Base-by-base conservation (phyloP, 192 early-diverging fungal genomes). In the Allomyces macrogynus region DNA sequence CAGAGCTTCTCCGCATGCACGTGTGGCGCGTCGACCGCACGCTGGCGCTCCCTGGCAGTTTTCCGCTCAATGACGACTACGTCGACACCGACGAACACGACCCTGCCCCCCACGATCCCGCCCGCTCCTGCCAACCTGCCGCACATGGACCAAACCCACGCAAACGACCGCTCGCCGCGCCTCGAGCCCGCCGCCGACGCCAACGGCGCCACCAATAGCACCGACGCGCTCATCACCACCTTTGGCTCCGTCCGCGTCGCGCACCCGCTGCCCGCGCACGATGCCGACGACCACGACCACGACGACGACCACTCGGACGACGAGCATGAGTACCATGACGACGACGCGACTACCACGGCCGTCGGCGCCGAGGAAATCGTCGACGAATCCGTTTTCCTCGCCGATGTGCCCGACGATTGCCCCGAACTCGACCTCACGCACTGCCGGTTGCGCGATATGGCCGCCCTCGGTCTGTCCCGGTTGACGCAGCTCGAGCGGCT, bases 401-500 rank as follows among this genome's bases (percentile, higher is more conserved):
- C 9, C n/a, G 71, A 68, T 24, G 60, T 66, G n/a, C n/a, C 60
- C 2, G 61, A 43, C 3, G 24, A 24, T 8, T 75, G 72, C 43
- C 18, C 24, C 64, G 63, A 64, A 1, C 67, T 79, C 43, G 70
- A 77, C 57, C 71, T 75, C 22, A 76, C 71, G 65, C 74, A 78
- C 64, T 68, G 70, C 10, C 70, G 71, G 14, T 60, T 75, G 24
- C 54, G 40, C 54, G 26, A 66, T 20, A 71, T 73, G n/a, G 68
- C 49, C 8, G 63, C 60, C 1, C 65, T 75, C 23, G 65, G 65
- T 0, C 62, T 78, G 14, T 63, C 24, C n/a, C 72, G 71, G 61
- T 74, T 61, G 62, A 26, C 44, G 26, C 60, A 9, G 24, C 22
- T 69, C 22, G 67, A 94, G 92, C 78, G 75, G 61, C 71, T 94